Evolutionary conservation across 306 rosid genomes (phyloP).

Genomic region (Ormosia emarginata): DNA sequence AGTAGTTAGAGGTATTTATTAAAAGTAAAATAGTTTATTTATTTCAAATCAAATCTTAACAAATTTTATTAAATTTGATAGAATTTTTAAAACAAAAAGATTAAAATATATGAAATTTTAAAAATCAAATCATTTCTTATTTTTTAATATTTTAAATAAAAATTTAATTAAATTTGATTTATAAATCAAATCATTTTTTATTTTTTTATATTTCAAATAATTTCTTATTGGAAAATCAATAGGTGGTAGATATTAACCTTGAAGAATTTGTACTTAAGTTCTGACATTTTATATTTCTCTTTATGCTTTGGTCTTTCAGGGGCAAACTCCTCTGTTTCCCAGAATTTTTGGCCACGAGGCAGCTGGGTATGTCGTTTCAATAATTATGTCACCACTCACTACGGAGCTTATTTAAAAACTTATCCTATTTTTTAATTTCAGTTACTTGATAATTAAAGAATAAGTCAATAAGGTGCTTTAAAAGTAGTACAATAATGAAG

Average conservation of each 20-base stretch:
- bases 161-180: too few species aligned
- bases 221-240: background rate
- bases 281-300: background rate
- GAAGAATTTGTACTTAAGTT: background rate
- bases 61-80: too few species aligned
- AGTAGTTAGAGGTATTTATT: too few species aligned
- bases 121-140: too few species aligned
- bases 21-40: too few species aligned
- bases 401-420: background rate
- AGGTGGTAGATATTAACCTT: background rate
- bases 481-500: background rate
- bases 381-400: background rate
- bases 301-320: slow-evolving; percentile 10
- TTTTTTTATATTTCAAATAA: too few species aligned
- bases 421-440: background rate
- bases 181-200: too few species aligned
- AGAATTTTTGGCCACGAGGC: slow-evolving; percentile 40
- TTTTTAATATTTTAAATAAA: too few species aligned
- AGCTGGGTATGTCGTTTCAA: slow-evolving; percentile 24
- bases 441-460: background rate
- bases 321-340: slow-evolving; percentile 32
- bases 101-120: too few species aligned
- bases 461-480: background rate
- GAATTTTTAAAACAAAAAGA: too few species aligned
- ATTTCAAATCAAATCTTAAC: too few species aligned